Percentiles rank a stretch among this genome's conserved stretches.
phyloP scores from a whole-genome alignment of 208 protist genomes.

The Trypanosoma vivax region DNA sequence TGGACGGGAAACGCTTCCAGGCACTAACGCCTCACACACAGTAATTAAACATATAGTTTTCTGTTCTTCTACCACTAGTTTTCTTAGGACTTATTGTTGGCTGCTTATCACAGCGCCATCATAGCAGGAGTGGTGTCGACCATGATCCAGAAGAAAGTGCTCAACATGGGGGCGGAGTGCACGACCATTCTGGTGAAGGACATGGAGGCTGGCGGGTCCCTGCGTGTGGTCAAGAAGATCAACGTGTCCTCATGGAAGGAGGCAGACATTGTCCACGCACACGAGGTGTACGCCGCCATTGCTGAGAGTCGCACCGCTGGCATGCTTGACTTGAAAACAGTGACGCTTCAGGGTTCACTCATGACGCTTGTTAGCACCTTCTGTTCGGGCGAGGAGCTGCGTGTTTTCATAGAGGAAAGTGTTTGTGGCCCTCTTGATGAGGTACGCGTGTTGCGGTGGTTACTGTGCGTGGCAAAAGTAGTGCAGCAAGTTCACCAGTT shows the following conservation, averaged over 20 bases:
- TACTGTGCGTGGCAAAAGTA: constrained; percentile 39
- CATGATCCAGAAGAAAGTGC: constrained; percentile 82
- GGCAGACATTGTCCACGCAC: constrained; percentile 22
- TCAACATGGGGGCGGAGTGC: constrained; percentile 56
- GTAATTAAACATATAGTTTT: too few species aligned
- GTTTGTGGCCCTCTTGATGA: constrained; percentile 29
- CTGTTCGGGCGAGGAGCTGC: constrained; percentile 42
- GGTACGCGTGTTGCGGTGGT: constrained; percentile 37
- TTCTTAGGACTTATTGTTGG: not conserved
- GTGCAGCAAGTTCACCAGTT: constrained; percentile 33
- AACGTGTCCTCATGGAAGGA: constrained; percentile 44
- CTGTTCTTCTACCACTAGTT: not conserved
- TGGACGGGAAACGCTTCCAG: too few species aligned
- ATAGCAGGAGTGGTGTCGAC: not conserved
- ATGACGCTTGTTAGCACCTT: constrained; percentile 65
- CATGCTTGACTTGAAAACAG: constrained; percentile 47
- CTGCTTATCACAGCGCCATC: not conserved
- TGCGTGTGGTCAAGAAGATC: constrained; percentile 65
- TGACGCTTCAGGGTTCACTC: constrained; percentile 56
- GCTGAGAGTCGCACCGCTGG: constrained; percentile 14
- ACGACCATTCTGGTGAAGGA: constrained; percentile 79
- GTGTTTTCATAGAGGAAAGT: constrained; percentile 53
- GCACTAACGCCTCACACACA: too few species aligned
- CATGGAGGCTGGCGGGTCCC: constrained; percentile 34
- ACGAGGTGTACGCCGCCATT: constrained; percentile 40